Percentiles rank a stretch among this genome's conserved stretches.
These are phyloP conservation scores for Nicotiana knightiana DNA, from an alignment of 257 asterid genomes.

Conservation along the genomic window DNA sequence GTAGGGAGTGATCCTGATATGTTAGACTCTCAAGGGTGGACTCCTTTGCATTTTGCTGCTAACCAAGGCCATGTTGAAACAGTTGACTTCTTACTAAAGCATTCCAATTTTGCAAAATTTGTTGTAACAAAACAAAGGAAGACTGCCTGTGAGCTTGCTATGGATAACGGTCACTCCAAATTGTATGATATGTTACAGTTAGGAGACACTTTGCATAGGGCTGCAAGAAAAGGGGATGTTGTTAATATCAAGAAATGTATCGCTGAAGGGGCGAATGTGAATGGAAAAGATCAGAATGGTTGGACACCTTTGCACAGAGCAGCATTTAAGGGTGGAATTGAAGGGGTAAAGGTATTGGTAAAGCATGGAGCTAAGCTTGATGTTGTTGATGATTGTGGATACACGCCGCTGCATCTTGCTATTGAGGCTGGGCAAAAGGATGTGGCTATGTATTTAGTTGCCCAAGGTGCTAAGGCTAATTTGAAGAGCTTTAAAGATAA, in stretches of 20 bases:
- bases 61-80: constrained; percentile 34
- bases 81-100: constrained; percentile 27
- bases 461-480: constrained; percentile 62
- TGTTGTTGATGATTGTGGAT: constrained; percentile 44
- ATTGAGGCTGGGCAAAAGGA: constrained; percentile 50
- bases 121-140: constrained; percentile 42
- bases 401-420: constrained; percentile 61
- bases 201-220: constrained; percentile 48
- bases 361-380: constrained; percentile 57
- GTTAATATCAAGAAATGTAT: constrained; percentile 40
- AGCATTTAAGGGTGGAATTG: constrained; percentile 55
- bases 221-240: constrained; percentile 44
- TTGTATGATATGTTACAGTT: constrained; percentile 38
- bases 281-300: constrained; percentile 66
- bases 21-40: constrained; percentile 34
- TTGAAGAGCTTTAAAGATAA: constrained; percentile 42
- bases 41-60: constrained; percentile 63
- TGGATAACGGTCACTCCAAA: constrained; percentile 34
- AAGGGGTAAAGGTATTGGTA: constrained; percentile 46
- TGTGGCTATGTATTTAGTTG: constrained; percentile 53
- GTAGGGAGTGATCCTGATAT: constrained; percentile 38
- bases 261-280: constrained; percentile 49
- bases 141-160: constrained; percentile 51
- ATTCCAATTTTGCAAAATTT: constrained; percentile 35
- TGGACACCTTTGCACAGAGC: constrained; percentile 83